Evolutionary conservation across 2,329 filamentous ascomycete species (phyloP).

Genomic region (Stachybotrys echinatus): DNA sequence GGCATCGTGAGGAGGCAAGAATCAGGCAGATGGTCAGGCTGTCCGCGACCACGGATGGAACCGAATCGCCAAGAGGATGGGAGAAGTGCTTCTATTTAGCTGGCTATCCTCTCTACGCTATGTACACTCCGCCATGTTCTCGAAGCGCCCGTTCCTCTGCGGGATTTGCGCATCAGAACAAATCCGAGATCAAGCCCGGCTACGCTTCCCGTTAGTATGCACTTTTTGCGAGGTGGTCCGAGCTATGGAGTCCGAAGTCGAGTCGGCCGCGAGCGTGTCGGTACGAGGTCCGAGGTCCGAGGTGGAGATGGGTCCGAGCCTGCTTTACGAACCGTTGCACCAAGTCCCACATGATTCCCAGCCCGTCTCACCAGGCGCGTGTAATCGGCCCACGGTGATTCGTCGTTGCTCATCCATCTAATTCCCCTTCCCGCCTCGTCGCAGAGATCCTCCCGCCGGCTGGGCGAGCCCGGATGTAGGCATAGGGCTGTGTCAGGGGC

Average conservation of each 20-base stretch:
- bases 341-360: not conserved
- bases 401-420: too few relatives aligned
- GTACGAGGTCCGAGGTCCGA: not conserved
- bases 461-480: too few relatives aligned
- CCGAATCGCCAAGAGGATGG: not conserved
- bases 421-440: too few relatives aligned
- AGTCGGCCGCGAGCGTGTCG: too few relatives aligned
- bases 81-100: not conserved
- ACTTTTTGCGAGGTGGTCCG: not conserved
- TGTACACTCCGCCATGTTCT: too few relatives aligned
- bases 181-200: not conserved
- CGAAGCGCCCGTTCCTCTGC: too few relatives aligned
- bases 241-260: not conserved
- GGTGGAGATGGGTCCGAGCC: not conserved
- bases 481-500: too few relatives aligned
- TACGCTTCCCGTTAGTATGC: not conserved
- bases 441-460: too few relatives aligned
- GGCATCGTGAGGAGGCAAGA: too few relatives aligned
- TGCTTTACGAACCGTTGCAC: not conserved
- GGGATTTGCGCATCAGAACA: not conserved
- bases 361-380: not conserved
- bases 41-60: not conserved
- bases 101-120: too few relatives aligned
- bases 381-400: not conserved
- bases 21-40: conserved; percentile 5